Conservation (phyloP, 2,329 filamentous ascomycete species). For the Chaetomium globosum region DNA sequence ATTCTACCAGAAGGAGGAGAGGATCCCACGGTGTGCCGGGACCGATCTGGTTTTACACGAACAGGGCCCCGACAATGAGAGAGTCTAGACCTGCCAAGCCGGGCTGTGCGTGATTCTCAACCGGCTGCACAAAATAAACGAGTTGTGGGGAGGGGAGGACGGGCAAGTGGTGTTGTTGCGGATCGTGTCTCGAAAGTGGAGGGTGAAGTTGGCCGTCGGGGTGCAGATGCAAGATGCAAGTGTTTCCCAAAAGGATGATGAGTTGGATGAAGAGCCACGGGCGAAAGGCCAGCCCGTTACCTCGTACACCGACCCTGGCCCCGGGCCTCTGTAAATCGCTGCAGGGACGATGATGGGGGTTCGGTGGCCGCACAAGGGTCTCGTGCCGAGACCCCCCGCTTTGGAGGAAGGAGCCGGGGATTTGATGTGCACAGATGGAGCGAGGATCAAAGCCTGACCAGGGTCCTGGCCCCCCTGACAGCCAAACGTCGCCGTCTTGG, state of each 20-base stretch:
- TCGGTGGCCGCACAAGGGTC: conserved; percentile 27
- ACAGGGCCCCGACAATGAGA: conserved; percentile 16
- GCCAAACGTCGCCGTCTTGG: conserved; percentile 26
- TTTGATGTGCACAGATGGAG: conserved; percentile 32
- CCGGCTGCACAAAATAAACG: conserved; percentile 26
- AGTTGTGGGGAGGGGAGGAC: conserved; percentile 36
- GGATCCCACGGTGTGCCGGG: conserved; percentile 21
- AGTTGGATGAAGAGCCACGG: conserved; percentile 24
- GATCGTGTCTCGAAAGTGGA: conserved; percentile 46
- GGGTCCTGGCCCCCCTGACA: conserved; percentile 28
- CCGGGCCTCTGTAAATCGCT: conserved; percentile 20
- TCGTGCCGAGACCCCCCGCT: conserved; percentile 27
- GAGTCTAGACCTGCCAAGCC: conserved; percentile 35
- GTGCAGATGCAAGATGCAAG: conserved; percentile 15
- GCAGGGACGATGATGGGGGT: conserved; percentile 29
- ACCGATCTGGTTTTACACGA: conserved; percentile 32
- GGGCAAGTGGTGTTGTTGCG: conserved; percentile 40
- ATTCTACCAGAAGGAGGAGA: conserved; percentile 20
- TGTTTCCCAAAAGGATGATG: conserved; percentile 26
- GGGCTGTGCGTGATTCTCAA: conserved; percentile 20
- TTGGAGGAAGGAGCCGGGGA: conserved; percentile 21
- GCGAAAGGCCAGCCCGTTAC: conserved; percentile 18
- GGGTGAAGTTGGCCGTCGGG: conserved; percentile 32
- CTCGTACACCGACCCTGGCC: conserved; percentile 29
- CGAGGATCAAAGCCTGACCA: conserved; percentile 28